phyloP scores from a whole-genome alignment of 441 rosid species.

The Flueggea neowawraea region DNA sequence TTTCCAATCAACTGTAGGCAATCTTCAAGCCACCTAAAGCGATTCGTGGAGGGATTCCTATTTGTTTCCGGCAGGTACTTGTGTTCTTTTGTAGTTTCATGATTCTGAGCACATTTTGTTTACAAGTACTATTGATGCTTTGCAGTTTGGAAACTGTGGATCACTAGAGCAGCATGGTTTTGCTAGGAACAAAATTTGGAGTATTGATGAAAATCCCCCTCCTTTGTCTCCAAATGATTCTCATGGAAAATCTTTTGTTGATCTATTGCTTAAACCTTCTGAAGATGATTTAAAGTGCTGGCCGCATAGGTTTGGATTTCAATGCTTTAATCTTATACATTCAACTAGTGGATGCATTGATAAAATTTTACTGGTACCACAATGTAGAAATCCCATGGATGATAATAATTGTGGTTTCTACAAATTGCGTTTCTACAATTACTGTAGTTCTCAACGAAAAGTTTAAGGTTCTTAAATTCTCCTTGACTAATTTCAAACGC shows the following conservation, averaged over 20 bases:
- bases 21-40: slow-evolving; percentile 71
- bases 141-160: slow-evolving; percentile 74
- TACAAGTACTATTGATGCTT: slow-evolving; percentile 12
- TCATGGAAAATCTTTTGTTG: slow-evolving; percentile 49
- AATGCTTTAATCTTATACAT: too few species aligned
- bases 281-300: slow-evolving; percentile 86
- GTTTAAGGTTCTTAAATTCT: too few species aligned
- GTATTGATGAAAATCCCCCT: slow-evolving; percentile 66
- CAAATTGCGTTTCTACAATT: too few species aligned
- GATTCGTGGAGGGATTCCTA: slow-evolving; percentile 90
- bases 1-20: slow-evolving; percentile 40
- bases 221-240: slow-evolving; percentile 50
- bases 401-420: too few species aligned
- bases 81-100: neutral
- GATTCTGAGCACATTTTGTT: neutral
- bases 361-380: too few species aligned
- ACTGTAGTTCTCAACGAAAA: too few species aligned
- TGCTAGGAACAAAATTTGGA: slow-evolving; percentile 90
- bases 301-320: slow-evolving; percentile 61
- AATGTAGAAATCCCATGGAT: too few species aligned
- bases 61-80: slow-evolving; percentile 94
- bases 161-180: slow-evolving; percentile 83
- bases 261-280: slow-evolving; percentile 69
- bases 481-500: too few species aligned
- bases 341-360: too few species aligned